Conservation (phyloP, 2,329 filamentous ascomycete species). For the Apiospora phragmitis region DNA sequence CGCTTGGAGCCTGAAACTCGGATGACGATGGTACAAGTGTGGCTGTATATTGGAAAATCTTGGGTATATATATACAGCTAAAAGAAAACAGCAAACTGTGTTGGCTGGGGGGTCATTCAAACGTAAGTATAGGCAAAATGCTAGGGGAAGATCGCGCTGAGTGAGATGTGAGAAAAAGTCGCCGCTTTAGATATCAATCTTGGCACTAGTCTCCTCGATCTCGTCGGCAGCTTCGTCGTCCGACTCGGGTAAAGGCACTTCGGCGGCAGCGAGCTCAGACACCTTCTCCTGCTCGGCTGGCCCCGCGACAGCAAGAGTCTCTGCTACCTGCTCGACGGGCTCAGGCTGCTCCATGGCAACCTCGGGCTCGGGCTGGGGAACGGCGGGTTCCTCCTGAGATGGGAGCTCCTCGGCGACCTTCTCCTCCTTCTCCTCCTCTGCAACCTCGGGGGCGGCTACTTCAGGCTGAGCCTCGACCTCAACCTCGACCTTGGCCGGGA, state of each 20-base stretch:
- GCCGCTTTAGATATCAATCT: neutral
- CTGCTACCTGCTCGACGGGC: neutral
- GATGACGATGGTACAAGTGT: neutral
- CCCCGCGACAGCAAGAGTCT: neutral
- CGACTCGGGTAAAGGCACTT: neutral
- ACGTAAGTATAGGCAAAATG: neutral
- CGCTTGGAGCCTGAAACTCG: neutral
- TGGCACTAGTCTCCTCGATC: neutral
- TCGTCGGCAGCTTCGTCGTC: neutral
- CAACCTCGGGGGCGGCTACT: neutral
- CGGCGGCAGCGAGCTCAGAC: neutral
- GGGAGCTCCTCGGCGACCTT: neutral
- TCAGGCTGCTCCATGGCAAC: neutral
- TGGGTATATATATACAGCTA: constrained; percentile 6
- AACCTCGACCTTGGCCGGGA: no score
- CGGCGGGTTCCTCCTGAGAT: neutral
- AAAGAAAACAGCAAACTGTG: neutral
- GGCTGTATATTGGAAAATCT: neutral
- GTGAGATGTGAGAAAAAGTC: neutral
- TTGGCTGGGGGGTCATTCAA: neutral
- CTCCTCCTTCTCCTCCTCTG: neutral
- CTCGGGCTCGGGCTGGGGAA: neutral
- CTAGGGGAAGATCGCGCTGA: neutral
- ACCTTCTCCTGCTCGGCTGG: neutral
- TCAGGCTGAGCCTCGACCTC: neutral